Percentiles rank a stretch among this genome's conserved stretches.
phyloP scores from a whole-genome alignment of 2,329 filamentous ascomycete genomes.

The Diplodia corticola region DNA sequence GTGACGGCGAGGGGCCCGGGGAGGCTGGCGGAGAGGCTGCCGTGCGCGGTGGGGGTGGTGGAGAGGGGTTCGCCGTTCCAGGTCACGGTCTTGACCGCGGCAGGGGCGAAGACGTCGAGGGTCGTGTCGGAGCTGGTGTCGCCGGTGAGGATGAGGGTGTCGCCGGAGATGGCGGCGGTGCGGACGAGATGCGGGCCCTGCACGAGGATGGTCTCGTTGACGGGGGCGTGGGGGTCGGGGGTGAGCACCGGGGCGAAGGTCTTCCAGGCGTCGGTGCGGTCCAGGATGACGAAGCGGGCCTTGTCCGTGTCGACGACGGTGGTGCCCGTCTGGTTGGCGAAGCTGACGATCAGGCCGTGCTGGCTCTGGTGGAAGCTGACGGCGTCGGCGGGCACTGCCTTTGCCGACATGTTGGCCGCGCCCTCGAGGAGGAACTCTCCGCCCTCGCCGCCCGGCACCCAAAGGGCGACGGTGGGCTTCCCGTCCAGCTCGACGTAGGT shows the following conservation, averaged over 20 bases:
- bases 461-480: slow-evolving; percentile 41
- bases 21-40: slow-evolving; percentile 38
- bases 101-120: slow-evolving; percentile 41
- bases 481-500: slow-evolving; percentile 43
- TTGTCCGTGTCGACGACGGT: slow-evolving; percentile 40
- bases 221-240: slow-evolving; percentile 39
- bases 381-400: slow-evolving; percentile 40
- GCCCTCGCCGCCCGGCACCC: slow-evolving; percentile 42
- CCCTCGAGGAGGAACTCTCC: slow-evolving; percentile 44
- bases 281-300: slow-evolving; percentile 39
- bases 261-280: slow-evolving; percentile 40
- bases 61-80: slow-evolving; percentile 43
- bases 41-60: slow-evolving; percentile 36
- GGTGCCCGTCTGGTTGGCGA: slow-evolving; percentile 34
- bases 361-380: slow-evolving; percentile 47
- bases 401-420: slow-evolving; percentile 40
- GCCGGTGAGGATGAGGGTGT: slow-evolving; percentile 37
- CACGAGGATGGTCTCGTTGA: slow-evolving; percentile 43
- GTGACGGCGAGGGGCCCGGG: slow-evolving; percentile 29
- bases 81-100: slow-evolving; percentile 32
- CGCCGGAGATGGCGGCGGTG: slow-evolving; percentile 26
- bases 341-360: slow-evolving; percentile 36
- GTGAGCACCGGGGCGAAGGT: slow-evolving; percentile 44
- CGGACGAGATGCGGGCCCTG: slow-evolving; percentile 45
- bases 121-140: slow-evolving; percentile 37